Evolutionary conservation across 1,284 basidiomycete genomes (phyloP), one percentile per base, ranked within the genome.

Genomic region (Caloboletus firmus): DNA sequence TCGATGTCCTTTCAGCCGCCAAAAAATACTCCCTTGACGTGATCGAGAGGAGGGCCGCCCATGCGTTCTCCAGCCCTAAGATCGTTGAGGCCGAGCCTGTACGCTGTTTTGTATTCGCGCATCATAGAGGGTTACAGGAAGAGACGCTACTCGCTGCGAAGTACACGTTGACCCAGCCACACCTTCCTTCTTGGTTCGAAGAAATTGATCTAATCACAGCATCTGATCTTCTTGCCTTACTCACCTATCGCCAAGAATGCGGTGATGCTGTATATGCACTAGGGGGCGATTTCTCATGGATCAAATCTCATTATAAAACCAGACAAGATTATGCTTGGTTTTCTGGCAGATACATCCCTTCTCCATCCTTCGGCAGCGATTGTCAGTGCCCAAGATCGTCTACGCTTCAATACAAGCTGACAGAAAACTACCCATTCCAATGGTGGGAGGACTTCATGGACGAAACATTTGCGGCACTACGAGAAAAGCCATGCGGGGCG

Each of bases 401-500:
- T 8, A 8, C 6, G 6, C 7, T 8, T 28, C 26, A 8, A 28
- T 28, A 28, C 26, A 28, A 28, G 26, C 9, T 28, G 26, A 28
- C 26, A 5, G 26, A 5, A 28, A 6, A 5, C 26, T 8, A 6
- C 26, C n/a, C n/a, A n/a, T n/a, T n/a, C n/a, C 43, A 49, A 13
- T 66, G 66, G 64, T 67, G 62, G 66, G 55, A 45, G 1, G 24
- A 51, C 5, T 64, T 63, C 32, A 55, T 66, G 62, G 41, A 56
- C 6, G 36, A 46, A 26, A 42, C 17, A 0, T 57, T 59, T 3
- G 0, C 15, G 8, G 41, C 9, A 7, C 32, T 66, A 15, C 31
- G 36, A 30, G 64, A 65, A 9, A 57, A 40, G 18, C 64, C 63
- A 4, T 64, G 54, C 22, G 24, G 32, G 3, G 50, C 39, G 10